Evolutionary conservation across 176 grass and related monocot species (phyloP), one percentile per base, ranked within the genome.

Genomic region (Phoenix roebelenii): DNA sequence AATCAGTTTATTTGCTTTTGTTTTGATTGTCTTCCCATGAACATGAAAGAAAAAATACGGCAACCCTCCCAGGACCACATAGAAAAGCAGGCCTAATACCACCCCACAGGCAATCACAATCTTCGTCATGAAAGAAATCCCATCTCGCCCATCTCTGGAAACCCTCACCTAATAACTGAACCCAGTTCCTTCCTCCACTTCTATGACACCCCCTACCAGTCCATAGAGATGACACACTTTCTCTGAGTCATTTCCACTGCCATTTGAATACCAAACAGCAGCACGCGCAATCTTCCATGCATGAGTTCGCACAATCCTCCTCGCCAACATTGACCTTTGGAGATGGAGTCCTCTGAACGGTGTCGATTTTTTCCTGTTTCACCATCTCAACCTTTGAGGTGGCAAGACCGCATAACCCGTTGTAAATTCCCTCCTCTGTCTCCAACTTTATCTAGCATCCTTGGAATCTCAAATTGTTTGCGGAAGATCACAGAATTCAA

Each of bases 401-500:
- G 23, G 65, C 54, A 16, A 53, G 35, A 3, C 50, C 62, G 25
- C 80, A 83, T 44, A 76, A 70, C 2, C 66, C 67, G 30, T 48
- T 65, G 75, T 63, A 69, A 24, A 64, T 25, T 24, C 67, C 58
- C 19, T 22, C 59, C 54, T 51, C 18, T 29, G 50, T 25, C 55
- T 65, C 51, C 50, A 53, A 30, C 19, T 22, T 54, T 52, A 29
- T 49, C 5, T 52, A 56, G 58, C 61, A 24, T 50, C 7, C 26
- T 71, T 24, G 55, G 5, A 1, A 65, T n/a, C 62, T 76, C 67
- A 52, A 77, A 67, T 49, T 60, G 71, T 44, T 25, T 54, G 44
- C 79, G 80, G 80, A 16, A 83, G 61, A 29, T 83, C 73, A 67
- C 80, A 83, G 22, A 67, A 68, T 7, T 51, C 19, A 44, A 83